Evolutionary conservation across 768 basidiomycete genomes (phyloP), one percentile per base, ranked within the genome.

Genomic region (Rhizopogon vesiculosus): DNA sequence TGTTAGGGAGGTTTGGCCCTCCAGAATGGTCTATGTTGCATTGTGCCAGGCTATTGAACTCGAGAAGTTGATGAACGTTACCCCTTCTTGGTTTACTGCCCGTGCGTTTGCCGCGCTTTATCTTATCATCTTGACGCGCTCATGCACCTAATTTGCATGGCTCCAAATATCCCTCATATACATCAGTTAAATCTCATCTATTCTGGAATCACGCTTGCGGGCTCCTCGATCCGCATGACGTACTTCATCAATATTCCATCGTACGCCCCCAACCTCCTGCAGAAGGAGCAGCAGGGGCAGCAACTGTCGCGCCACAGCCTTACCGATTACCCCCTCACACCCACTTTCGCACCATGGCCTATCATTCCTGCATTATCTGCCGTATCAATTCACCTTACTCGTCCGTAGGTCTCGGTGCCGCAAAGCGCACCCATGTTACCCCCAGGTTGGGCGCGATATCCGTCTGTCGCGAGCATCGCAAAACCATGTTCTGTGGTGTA

Each of bases 181-280:
- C 19, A n/a, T 41, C 63, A 89, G 87, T 90, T 55, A 82, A 87
- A 73, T 74, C 76, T 7, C 87, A 89, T 71, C 68, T 77, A 16
- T 89, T 87, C 64, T 90, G 87, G 87, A 76, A 76, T 57, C 83
- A 86, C 56, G 86, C 84, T 1, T 76, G 81, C 54, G 65, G 77
- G 3, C 66, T 81, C 31, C 71, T 89, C 58, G 87, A 90, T 71
- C 86, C 86, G 6, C 70, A 76, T 42, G 86, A 87, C 63, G 60
- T 69, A 42, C 76, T 84, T 19, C 76, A 74, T 4, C 76, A 79
- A 19, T 75, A 80, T 60, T 74, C 78, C 46, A 65, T 80, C 61
- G 55, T 81, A 40, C 76, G 74, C 44, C 76, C 77, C 1, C 75
- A 64, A 64, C 65, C 70, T 53, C 56, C 64, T 0, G 51, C 29